Base-by-base conservation (phyloP, 2,329 filamentous ascomycete species). In the Lecanicillium sp. region DNA sequence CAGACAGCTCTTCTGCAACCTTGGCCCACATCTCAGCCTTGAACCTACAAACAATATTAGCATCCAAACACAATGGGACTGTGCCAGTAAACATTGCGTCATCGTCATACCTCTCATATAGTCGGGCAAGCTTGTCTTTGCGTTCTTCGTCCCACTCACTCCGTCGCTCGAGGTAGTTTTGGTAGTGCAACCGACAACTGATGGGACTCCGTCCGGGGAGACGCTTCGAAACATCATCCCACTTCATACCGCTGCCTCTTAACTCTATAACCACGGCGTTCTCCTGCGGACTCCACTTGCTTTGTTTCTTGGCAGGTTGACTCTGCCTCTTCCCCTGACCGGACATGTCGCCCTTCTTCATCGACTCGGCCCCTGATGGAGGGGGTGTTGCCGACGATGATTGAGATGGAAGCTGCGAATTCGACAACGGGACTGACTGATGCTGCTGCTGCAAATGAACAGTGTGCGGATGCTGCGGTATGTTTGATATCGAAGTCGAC, bases 1-100 rank as follows among this genome's bases (percentile, higher is more conserved):
- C 82, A 20, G 80, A 81, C 81, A 98, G 90, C 62, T 96, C 90
- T 58, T 92, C 87, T 30, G 89, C 88, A 16, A 96, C 85, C 54
- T 90, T 92, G 43, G 85, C 80, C 90, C 90, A 98, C 87, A 96
- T 96, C 56, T 96, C 88, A 46, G 85, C 79, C 63, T 95, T 95
- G 70, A 95, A 95, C 61, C 90, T 96, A 57, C 5, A 16, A 15
- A 31, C 5, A 13, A 7, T 33, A 9, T 22, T 34, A 12, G 30
- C 12, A 9, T 7, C 12, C 30, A 7, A 5, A 12, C n/a, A 30
- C n/a, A 8, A 28, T n/a, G n/a, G n/a, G n/a, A n/a, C 25, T n/a
- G n/a, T 28, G 9, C 9, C 22, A 38, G 15, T 13, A 29, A 33
- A 29, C 18, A 34, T 30, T 16, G 27, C 11, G 17, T 29, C 5